phyloP scores from a whole-genome alignment of 148 eudicot species.

The Fallopia convolvulus region DNA sequence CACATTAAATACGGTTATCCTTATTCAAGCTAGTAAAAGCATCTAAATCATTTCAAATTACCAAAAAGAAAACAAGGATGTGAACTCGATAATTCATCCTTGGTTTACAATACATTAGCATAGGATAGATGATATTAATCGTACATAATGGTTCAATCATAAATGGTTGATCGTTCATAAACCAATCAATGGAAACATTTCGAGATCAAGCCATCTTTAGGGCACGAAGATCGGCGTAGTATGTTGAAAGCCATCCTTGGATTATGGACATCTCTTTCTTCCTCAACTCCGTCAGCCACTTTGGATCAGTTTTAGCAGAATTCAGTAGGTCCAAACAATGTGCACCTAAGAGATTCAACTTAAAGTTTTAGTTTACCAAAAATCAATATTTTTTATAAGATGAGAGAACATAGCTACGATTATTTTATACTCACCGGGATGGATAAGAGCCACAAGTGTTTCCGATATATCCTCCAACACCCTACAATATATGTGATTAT shows the following conservation, averaged over 20 bases:
- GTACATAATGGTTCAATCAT: too few relatives aligned
- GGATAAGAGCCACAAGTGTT: background rate
- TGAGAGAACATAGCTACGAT: background rate
- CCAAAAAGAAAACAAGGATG: too few relatives aligned
- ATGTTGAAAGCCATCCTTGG: background rate
- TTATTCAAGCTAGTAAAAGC: too few relatives aligned
- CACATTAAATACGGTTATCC: too few relatives aligned
- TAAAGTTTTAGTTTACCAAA: too few relatives aligned
- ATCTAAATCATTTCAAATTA: too few relatives aligned
- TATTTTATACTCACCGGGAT: background rate
- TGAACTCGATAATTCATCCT: too few relatives aligned
- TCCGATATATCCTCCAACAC: constrained; percentile 1
- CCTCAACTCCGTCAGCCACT: background rate
- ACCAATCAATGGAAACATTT: too few relatives aligned
- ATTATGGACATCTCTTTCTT: background rate
- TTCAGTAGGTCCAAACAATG: background rate
- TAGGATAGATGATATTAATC: too few relatives aligned
- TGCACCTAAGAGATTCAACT: background rate
- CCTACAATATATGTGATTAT: background rate
- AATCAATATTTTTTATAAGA: too few relatives aligned
- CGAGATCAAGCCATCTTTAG: background rate
- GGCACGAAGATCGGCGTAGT: background rate
- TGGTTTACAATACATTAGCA: too few relatives aligned
- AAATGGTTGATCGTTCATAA: too few relatives aligned
- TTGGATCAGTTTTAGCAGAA: background rate